phyloP scores from a whole-genome alignment of 2,329 filamentous ascomycete genomes.

The Colletotrichum australisinense region DNA sequence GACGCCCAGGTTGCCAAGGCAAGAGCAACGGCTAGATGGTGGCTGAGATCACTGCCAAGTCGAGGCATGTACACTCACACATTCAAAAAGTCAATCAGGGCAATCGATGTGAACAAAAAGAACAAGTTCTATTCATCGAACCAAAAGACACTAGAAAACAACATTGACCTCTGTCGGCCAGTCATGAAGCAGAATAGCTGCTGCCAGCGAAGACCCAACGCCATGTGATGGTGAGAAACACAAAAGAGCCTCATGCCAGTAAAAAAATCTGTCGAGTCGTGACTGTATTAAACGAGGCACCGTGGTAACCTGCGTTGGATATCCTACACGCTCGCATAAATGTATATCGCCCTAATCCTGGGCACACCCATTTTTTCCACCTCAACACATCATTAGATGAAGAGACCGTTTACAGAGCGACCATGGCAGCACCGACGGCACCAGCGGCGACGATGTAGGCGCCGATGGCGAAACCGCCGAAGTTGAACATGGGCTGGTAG shows the following conservation, averaged over 20 bases:
- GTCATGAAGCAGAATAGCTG: slow-evolving; percentile 31
- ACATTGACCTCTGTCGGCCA: slow-evolving; percentile 16
- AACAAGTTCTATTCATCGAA: slow-evolving; percentile 30
- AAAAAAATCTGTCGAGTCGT: slow-evolving; percentile 21
- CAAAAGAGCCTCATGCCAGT: slow-evolving; percentile 32
- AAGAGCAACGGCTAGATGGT: neutral
- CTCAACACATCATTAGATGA: slow-evolving; percentile 6
- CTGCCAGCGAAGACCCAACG: slow-evolving; percentile 32
- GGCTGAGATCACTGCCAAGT: neutral
- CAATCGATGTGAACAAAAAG: slow-evolving; percentile 2
- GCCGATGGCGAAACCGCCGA: slow-evolving; percentile 61
- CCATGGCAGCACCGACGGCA: slow-evolving; percentile 63
- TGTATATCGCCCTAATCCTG: neutral
- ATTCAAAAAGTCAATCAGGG: neutral
- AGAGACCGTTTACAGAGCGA: slow-evolving; percentile 59
- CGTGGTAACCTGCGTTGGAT: slow-evolving; percentile 21
- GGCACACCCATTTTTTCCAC: slow-evolving; percentile 8
- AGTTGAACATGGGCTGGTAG: slow-evolving; percentile 53
- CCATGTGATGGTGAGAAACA: slow-evolving; percentile 30
- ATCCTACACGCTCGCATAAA: slow-evolving; percentile 33
- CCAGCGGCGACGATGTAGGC: slow-evolving; percentile 64
- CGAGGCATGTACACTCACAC: neutral
- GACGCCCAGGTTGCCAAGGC: neutral
- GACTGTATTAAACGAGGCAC: slow-evolving; percentile 32
- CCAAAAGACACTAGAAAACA: slow-evolving; percentile 18